phyloP scores from a whole-genome alignment of 1,284 basidiomycete genomes.

The Cryptococcus sp. region DNA sequence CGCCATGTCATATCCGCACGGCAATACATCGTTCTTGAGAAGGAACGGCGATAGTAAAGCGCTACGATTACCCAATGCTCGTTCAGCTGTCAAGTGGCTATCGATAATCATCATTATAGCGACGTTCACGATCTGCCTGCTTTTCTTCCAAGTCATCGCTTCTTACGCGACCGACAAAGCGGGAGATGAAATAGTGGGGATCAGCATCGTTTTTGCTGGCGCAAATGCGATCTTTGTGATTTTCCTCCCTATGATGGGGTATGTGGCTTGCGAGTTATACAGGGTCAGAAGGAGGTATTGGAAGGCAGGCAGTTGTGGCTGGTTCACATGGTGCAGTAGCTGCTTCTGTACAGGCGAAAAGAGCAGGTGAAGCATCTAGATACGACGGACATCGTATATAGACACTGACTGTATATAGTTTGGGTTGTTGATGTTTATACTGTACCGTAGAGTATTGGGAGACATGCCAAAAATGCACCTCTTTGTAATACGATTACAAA shows the following conservation, averaged over 20 bases:
- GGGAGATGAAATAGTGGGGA: background rate
- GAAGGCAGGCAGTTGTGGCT: background rate
- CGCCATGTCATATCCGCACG: conserved; percentile 8
- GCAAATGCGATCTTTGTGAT: conserved; percentile 15
- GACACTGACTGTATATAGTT: no score
- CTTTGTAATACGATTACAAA: no score
- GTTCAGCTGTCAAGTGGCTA: conserved; percentile 12
- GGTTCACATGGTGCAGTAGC: background rate
- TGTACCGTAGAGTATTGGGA: no score
- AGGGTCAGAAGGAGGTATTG: conserved; percentile 4
- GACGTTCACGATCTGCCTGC: conserved; percentile 6
- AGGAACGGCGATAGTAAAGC: background rate
- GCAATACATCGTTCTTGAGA: background rate
- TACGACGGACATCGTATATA: no score
- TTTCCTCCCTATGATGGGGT: conserved; percentile 14
- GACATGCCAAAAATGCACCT: no score
- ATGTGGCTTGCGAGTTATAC: conserved; percentile 12
- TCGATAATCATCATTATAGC: conserved; percentile 8
- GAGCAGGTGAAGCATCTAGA: background rate
- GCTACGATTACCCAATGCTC: background rate
- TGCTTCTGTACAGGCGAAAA: background rate
- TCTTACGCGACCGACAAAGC: conserved; percentile 1
- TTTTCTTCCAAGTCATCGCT: conserved; percentile 17
- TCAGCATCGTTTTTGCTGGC: conserved; percentile 6
- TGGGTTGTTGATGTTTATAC: no score